Conservation (phyloP, 257 asterid species). For the Solanum bulbocastanum region DNA sequence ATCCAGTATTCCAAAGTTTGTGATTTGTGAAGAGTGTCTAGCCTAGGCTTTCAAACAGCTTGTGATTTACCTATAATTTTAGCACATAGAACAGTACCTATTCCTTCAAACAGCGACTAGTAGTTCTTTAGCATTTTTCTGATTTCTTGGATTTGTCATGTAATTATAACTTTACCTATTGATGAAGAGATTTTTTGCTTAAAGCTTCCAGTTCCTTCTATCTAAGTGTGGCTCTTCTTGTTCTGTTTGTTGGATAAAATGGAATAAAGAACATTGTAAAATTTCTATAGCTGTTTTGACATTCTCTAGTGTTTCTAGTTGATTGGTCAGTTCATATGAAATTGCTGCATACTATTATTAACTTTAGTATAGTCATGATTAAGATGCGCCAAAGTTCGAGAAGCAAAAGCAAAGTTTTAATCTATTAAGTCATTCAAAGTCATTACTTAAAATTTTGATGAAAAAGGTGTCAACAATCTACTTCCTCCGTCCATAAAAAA, state of each 20-base stretch:
- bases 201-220: not conserved
- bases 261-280: not conserved
- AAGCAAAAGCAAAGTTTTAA: not conserved
- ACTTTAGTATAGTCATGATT: not conserved
- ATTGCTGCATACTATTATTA: not conserved
- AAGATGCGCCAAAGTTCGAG: not conserved
- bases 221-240: not conserved
- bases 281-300: not conserved
- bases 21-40: not conserved
- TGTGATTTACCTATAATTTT: not conserved
- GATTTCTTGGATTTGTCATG: not conserved
- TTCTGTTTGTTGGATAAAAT: not conserved
- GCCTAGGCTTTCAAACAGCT: not conserved
- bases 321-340: not conserved
- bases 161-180: not conserved
- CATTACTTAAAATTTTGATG: not conserved
- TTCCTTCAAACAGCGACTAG: not conserved
- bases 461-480: not conserved
- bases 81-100: not conserved
- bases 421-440: not conserved
- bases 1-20: not conserved
- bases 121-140: not conserved
- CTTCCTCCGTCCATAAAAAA: not conserved
- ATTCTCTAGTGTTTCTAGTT: not conserved
- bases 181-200: not conserved